phyloP scores from a whole-genome alignment of 179 eudicot genomes.

The Beta lomatogona region DNA sequence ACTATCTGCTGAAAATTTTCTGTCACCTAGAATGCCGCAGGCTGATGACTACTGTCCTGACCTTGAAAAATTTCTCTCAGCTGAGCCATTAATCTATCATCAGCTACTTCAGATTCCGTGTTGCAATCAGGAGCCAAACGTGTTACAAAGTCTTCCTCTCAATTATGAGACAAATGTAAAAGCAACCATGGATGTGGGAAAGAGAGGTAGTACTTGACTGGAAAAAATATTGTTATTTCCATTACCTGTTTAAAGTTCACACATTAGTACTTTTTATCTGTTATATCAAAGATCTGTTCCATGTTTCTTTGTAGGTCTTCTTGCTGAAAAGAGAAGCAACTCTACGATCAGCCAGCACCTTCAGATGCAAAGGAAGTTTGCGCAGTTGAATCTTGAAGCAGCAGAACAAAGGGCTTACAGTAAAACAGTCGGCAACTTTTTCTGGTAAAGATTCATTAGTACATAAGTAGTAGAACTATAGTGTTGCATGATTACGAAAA shows the following conservation, averaged over 20 bases:
- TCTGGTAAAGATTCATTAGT: slow-evolving; percentile 23
- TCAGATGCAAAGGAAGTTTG: slow-evolving; percentile 36
- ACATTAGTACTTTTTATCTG: not conserved
- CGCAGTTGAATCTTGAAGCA: slow-evolving; percentile 24
- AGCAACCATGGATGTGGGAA: slow-evolving; percentile 17
- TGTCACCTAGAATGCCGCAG: slow-evolving; percentile 8
- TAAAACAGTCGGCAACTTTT: slow-evolving; percentile 3
- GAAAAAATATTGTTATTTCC: not conserved
- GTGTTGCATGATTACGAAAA: slow-evolving; percentile 11
- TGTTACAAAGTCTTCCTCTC: slow-evolving; percentile 19
- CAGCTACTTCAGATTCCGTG: slow-evolving; percentile 26
- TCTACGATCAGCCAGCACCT: slow-evolving; percentile 23
- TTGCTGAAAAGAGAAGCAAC: slow-evolving; percentile 19
- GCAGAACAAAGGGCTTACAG: slow-evolving; percentile 16
- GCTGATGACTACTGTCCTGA: slow-evolving; percentile 25
- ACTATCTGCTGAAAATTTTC: slow-evolving; percentile 9
- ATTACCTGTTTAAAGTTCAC: not conserved
- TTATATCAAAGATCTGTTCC: not conserved
- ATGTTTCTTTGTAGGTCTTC: slow-evolving; percentile 17
- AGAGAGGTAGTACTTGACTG: slow-evolving; percentile 24
- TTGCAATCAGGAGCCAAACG: slow-evolving; percentile 10
- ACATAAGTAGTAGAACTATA: not conserved
- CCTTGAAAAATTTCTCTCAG: slow-evolving; percentile 11
- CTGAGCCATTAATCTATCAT: slow-evolving; percentile 18
- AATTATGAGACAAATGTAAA: slow-evolving; percentile 25